These are phyloP conservation scores for Debaryomyces hansenii DNA, from an alignment of 805 yeast genomes.

Conservation along the genomic window DNA sequence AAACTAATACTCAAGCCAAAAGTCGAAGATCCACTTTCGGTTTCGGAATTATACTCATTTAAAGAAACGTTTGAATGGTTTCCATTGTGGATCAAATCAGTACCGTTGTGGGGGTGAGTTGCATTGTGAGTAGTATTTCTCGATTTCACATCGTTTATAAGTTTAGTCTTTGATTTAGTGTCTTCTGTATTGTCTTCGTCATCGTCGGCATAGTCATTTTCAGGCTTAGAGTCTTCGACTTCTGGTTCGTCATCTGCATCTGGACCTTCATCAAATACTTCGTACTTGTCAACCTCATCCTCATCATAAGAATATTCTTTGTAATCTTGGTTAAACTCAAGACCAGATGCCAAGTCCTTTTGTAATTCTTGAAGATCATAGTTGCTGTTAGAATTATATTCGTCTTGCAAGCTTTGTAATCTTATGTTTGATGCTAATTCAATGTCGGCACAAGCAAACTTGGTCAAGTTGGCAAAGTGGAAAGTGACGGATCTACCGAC, in stretches of 20 bases:
- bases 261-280: not conserved
- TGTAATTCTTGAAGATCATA: constrained; percentile 2
- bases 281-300: constrained; percentile 3
- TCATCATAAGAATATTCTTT: not conserved
- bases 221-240: not conserved
- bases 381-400: constrained; percentile 3
- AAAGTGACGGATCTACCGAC: constrained; percentile 58
- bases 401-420: constrained; percentile 7
- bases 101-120: not conserved
- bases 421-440: constrained; percentile 21
- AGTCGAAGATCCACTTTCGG: constrained; percentile 11
- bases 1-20: constrained; percentile 3
- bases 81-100: not conserved
- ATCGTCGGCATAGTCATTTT: constrained; percentile 5
- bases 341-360: not conserved
- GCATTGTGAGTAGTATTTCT: not conserved
- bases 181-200: not conserved
- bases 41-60: constrained; percentile 7
- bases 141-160: not conserved
- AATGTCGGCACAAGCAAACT: constrained; percentile 65
- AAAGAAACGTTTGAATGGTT: constrained; percentile 11
- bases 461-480: constrained; percentile 55
- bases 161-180: not conserved
- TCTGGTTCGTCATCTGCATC: not conserved
- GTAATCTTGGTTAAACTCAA: not conserved